Percentiles rank a stretch among this genome's conserved stretches.
Evolutionary conservation across 805 yeast species (phyloP).

Genomic region (Ogataea minuta): DNA sequence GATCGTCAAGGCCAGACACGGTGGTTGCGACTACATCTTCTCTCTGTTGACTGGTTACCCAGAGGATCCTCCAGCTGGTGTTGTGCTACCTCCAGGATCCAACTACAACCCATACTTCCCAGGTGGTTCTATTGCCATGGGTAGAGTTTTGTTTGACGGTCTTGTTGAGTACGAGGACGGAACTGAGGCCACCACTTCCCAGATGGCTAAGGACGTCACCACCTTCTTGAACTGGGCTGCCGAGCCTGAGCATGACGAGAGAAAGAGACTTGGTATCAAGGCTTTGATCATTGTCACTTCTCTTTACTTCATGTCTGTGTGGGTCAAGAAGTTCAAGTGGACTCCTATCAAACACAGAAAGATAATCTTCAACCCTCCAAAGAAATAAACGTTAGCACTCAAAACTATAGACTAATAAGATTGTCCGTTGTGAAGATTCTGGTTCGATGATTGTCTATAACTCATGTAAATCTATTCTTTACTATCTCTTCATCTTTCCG

Average conservation of each 20-base stretch:
- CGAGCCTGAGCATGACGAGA: slow-evolving; percentile 97
- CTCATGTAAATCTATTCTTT: slow-evolving; percentile 12
- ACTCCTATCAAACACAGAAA: slow-evolving; percentile 92
- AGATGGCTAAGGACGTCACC: slow-evolving; percentile 98
- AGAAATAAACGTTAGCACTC: slow-evolving; percentile 42
- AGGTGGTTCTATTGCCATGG: slow-evolving; percentile 99
- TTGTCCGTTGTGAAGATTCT: slow-evolving; percentile 11
- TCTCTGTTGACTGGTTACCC: slow-evolving; percentile 97
- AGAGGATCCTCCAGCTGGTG: slow-evolving; percentile 99
- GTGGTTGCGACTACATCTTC: slow-evolving; percentile 94
- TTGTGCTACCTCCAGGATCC: slow-evolving; percentile 83
- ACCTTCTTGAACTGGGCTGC: slow-evolving; percentile 97
- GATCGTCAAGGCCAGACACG: slow-evolving; percentile 98
- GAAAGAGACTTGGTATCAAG: slow-evolving; percentile 95
- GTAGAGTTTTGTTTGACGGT: slow-evolving; percentile 95
- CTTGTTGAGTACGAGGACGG: slow-evolving; percentile 99
- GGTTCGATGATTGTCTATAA: slow-evolving; percentile 9
- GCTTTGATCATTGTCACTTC: slow-evolving; percentile 78
- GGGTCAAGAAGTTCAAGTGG: slow-evolving; percentile 99
- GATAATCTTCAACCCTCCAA: slow-evolving; percentile 90
- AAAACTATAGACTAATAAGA: slow-evolving; percentile 11
- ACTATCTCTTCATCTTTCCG: slow-evolving; percentile 7
- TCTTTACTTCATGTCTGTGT: slow-evolving; percentile 76
- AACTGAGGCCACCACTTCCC: slow-evolving; percentile 96
- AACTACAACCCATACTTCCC: slow-evolving; percentile 99